Conservation (phyloP, 2,329 filamentous ascomycete species). For the Lachnellula subtilissima region DNA sequence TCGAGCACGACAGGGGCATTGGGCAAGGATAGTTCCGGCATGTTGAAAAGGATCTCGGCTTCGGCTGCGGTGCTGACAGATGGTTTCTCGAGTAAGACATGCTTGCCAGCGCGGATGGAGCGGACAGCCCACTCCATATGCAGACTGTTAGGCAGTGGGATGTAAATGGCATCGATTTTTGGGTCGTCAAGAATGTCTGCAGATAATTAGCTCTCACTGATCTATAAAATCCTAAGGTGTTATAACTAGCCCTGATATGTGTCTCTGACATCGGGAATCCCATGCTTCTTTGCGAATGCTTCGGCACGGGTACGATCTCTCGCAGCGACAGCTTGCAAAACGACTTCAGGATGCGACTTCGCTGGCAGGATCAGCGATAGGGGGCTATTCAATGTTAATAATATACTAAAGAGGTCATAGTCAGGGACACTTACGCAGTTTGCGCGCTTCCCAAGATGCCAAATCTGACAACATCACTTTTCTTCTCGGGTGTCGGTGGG, state of each 20-base stretch:
- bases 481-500: conserved; percentile 2
- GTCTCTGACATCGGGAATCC: conserved; percentile 44
- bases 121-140: conserved; percentile 44
- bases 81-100: conserved; percentile 57
- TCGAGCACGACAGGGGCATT: conserved; percentile 45
- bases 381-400: conserved; percentile 28
- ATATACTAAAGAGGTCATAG: neutral
- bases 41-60: conserved; percentile 39
- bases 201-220: neutral
- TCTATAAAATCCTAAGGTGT: neutral
- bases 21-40: conserved; percentile 30
- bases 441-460: conserved; percentile 13
- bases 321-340: conserved; percentile 47
- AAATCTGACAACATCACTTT: conserved; percentile 6
- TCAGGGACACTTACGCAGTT: conserved; percentile 9
- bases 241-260: conserved; percentile 42
- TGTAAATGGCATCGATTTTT: conserved; percentile 45
- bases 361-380: conserved; percentile 42
- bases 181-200: conserved; percentile 35
- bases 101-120: conserved; percentile 49
- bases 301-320: conserved; percentile 42
- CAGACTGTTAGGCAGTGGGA: conserved; percentile 41
- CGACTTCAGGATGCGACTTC: conserved; percentile 46
- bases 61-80: conserved; percentile 41
- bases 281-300: conserved; percentile 45